Percentiles rank a stretch among this genome's conserved stretches.
phyloP scores from a whole-genome alignment of 2,329 filamentous ascomycete genomes.

The Polychaeton citri region DNA sequence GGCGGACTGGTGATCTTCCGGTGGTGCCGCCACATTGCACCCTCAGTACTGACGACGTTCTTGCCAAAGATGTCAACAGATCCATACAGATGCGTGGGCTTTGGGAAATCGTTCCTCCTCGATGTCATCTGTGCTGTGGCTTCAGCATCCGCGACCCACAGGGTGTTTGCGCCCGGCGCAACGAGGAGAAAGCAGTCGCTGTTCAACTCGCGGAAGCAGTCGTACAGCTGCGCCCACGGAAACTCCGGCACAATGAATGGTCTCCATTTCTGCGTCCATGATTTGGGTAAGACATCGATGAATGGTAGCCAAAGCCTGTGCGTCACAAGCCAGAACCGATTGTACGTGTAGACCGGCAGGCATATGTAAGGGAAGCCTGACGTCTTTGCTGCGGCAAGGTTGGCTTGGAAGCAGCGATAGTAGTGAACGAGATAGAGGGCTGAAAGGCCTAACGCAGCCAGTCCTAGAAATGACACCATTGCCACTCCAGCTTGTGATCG shows the following conservation, averaged over 20 bases:
- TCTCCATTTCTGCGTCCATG: conserved; percentile 45
- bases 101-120: conserved; percentile 58
- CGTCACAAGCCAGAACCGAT: conserved; percentile 43
- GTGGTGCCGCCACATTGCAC: conserved; percentile 56
- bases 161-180: conserved; percentile 38
- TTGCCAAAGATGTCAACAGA: conserved; percentile 54
- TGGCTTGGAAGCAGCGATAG: conserved; percentile 25
- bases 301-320: conserved; percentile 42
- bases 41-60: conserved; percentile 60
- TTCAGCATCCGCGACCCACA: conserved; percentile 51
- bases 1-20: conserved; percentile 57
- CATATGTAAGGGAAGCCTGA: conserved; percentile 33
- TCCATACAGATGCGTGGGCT: conserved; percentile 47
- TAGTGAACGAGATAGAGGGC: conserved; percentile 21
- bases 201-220: conserved; percentile 45
- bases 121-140: conserved; percentile 52
- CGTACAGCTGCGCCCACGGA: conserved; percentile 42
- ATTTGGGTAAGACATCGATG: conserved; percentile 41
- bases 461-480: conserved; percentile 16
- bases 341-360: conserved; percentile 34
- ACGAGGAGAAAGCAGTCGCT: conserved; percentile 52
- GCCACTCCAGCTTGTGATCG: too few species aligned
- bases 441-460: conserved; percentile 18
- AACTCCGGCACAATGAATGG: conserved; percentile 49
- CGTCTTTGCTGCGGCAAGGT: conserved; percentile 31